phyloP scores from a whole-genome alignment of 23 red algal species.

The Gracilaria domingensis region DNA sequence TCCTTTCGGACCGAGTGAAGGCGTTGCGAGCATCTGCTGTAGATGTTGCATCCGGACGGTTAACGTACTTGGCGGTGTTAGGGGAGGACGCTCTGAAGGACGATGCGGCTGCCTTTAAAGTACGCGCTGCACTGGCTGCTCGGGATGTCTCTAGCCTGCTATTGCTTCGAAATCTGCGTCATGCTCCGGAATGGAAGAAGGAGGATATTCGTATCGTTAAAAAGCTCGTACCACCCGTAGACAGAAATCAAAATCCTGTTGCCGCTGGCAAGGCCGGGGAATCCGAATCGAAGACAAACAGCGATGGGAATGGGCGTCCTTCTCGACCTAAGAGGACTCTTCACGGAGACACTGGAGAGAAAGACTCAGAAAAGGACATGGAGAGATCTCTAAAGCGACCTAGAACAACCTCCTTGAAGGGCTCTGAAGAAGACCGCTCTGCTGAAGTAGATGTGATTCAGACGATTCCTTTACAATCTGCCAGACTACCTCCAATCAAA shows the following conservation, averaged over 20 bases:
- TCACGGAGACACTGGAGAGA: not conserved
- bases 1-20: conserved; percentile 35
- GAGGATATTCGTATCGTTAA: conserved; percentile 47
- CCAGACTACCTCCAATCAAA: conserved; percentile 16
- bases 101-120: conserved; percentile 43
- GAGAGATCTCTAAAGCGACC: conserved; percentile 1
- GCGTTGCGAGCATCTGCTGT: conserved; percentile 45
- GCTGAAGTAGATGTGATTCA: not conserved
- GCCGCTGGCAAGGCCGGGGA: too few relatives aligned
- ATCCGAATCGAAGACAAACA: not conserved
- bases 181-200: conserved; percentile 60
- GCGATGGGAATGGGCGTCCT: too few relatives aligned
- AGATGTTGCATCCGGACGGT: conserved; percentile 67
- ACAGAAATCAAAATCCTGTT: not conserved
- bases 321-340: not conserved
- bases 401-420: not conserved
- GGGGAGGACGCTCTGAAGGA: conserved; percentile 33
- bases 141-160: conserved; percentile 54
- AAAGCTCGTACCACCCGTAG: conserved; percentile 10
- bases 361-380: not conserved
- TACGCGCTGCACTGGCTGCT: conserved; percentile 53
- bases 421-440: not conserved
- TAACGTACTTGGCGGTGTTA: conserved; percentile 56
- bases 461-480: conserved; percentile 33
- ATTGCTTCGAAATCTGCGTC: conserved; percentile 71